Conservation (phyloP, 2,329 filamentous ascomycete genomes). For the Aureobasidium pullulans region DNA sequence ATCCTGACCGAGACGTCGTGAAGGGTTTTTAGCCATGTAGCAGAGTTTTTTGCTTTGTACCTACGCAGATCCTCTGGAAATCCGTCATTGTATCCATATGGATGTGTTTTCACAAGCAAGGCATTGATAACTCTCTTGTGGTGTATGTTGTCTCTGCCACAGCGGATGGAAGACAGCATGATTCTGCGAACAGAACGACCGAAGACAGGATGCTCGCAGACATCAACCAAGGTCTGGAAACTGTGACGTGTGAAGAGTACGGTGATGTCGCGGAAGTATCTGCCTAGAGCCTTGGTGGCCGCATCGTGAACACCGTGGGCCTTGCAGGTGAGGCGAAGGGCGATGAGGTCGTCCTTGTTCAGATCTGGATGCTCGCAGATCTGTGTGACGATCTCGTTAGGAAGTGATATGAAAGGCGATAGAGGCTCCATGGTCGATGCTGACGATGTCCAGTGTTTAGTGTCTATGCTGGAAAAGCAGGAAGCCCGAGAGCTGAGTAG, state of each 20-base stretch:
- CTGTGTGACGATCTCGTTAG: background rate
- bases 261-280: background rate
- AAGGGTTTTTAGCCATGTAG: background rate
- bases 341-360: background rate
- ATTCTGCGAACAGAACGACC: background rate
- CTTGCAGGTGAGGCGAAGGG: background rate
- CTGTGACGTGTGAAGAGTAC: background rate
- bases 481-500: too few relatives aligned
- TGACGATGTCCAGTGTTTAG: too few relatives aligned
- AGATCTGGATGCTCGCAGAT: background rate
- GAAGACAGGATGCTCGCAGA: background rate
- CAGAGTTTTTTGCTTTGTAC: too few relatives aligned
- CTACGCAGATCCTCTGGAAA: too few relatives aligned
- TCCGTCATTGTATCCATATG: too few relatives aligned
- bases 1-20: background rate
- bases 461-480: too few relatives aligned
- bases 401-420: background rate
- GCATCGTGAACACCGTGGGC: background rate
- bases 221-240: background rate
- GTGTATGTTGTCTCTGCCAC: background rate
- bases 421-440: background rate
- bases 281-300: background rate
- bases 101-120: background rate
- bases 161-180: background rate
- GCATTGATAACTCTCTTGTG: background rate